These are phyloP conservation scores for Colletotrichum agaves DNA, from an alignment of 2,329 filamentous ascomycete species.

Conservation along the genomic window DNA sequence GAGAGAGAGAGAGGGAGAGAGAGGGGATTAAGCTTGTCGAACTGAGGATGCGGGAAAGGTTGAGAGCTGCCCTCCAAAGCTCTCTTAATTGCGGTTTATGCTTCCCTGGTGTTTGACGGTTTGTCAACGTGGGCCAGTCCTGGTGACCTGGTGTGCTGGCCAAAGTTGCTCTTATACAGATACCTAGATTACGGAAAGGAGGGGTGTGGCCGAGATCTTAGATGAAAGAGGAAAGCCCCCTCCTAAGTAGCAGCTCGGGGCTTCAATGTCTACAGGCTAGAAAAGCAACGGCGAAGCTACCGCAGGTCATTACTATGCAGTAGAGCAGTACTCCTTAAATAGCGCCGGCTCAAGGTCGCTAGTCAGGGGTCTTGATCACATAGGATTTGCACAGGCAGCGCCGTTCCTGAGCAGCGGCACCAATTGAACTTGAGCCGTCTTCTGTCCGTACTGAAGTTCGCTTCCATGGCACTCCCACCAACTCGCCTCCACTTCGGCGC, in stretches of 20 bases:
- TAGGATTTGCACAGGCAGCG: constrained; percentile 11
- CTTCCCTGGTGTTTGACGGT: neutral
- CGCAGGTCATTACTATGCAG: too few species aligned
- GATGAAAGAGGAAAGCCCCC: constrained; percentile 4
- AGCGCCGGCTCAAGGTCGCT: constrained; percentile 13
- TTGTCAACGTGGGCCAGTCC: constrained; percentile 10
- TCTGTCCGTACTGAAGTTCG: neutral
- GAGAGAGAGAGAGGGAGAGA: too few species aligned
- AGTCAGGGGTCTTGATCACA: constrained; percentile 30
- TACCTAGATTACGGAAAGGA: neutral
- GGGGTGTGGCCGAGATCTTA: constrained; percentile 17
- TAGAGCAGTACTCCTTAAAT: constrained; percentile 9
- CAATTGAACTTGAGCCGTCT: neutral
- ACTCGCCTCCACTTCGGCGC: constrained; percentile 11
- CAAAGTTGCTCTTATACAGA: neutral
- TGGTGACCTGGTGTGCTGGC: neutral
- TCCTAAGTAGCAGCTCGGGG: constrained; percentile 11
- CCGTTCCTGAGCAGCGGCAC: constrained; percentile 34
- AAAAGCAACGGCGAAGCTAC: constrained; percentile 16
- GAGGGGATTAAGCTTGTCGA: constrained; percentile 6
- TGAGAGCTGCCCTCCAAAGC: neutral
- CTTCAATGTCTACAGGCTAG: neutral
- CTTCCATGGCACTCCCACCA: neutral
- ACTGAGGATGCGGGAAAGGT: constrained; percentile 14
- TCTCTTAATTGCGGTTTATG: constrained; percentile 28